Percentiles rank a stretch among this genome's conserved stretches.
phyloP scores from a whole-genome alignment of 768 basidiomycete genomes.

The Termitomyces sp. region DNA sequence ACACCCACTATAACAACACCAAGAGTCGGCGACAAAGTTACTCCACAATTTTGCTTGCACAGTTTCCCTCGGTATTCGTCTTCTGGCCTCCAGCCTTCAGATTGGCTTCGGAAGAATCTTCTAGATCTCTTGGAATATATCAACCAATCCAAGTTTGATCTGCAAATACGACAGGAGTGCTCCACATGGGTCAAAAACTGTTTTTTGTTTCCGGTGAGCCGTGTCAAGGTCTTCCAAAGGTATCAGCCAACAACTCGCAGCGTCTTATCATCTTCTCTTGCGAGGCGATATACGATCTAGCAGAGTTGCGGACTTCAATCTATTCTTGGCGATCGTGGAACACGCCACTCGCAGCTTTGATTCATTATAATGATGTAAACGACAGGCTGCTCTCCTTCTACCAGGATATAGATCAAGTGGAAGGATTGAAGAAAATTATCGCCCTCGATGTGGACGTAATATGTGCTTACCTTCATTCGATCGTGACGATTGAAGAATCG shows the following conservation, averaged over 20 bases:
- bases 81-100: not conserved
- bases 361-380: not conserved
- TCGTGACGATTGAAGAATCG: not conserved
- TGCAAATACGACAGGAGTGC: not conserved
- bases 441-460: constrained; percentile 9
- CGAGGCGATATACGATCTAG: constrained; percentile 1
- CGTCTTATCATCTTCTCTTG: constrained; percentile 5
- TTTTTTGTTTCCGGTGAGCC: constrained; percentile 3
- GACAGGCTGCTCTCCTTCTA: constrained; percentile 4
- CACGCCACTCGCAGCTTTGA: not conserved
- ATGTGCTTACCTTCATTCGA: constrained; percentile 2
- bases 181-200: not conserved
- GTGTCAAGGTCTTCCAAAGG: not conserved
- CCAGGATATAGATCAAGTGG: not conserved
- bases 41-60: constrained; percentile 8
- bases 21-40: not conserved
- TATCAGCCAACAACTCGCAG: not conserved
- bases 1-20: not conserved
- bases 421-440: constrained; percentile 1
- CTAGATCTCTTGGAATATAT: constrained; percentile 5
- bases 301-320: not conserved
- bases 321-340: constrained; percentile 3
- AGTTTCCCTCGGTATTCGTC: constrained; percentile 7
- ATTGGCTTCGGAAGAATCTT: constrained; percentile 3
- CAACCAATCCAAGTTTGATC: not conserved